Percentiles rank a stretch among this genome's conserved stretches.
Conservation (phyloP, 2,329 filamentous ascomycete genomes). For the Onygenales sp. region DNA sequence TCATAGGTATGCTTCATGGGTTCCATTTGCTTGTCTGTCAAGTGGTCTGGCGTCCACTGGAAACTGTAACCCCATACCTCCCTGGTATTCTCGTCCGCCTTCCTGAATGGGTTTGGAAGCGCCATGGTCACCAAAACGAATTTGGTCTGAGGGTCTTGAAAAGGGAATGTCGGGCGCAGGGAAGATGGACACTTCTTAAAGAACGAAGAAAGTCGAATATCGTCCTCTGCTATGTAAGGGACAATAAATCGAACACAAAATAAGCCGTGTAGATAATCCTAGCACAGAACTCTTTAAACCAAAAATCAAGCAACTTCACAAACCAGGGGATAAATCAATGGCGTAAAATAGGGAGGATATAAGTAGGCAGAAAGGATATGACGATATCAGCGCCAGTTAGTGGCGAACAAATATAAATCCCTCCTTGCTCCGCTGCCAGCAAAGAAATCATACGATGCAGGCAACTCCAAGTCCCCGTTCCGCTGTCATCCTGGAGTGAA, state of each 20-base stretch:
- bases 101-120: constrained; percentile 21
- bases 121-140: constrained; percentile 11
- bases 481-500: background rate
- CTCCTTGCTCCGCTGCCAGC: background rate
- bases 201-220: too few species aligned
- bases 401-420: background rate
- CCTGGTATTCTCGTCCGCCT: constrained; percentile 16
- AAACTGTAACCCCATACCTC: constrained; percentile 57
- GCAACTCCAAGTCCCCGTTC: background rate
- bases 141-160: too few species aligned
- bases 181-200: too few species aligned
- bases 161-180: too few species aligned
- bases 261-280: too few species aligned
- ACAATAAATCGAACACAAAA: too few species aligned
- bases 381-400: background rate
- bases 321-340: too few species aligned
- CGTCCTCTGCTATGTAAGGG: too few species aligned
- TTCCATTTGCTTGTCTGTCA: constrained; percentile 48
- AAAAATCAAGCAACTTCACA: too few species aligned
- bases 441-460: background rate
- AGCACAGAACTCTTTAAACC: too few species aligned
- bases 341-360: background rate
- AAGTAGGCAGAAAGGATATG: background rate
- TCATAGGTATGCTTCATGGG: constrained; percentile 60
- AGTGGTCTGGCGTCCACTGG: constrained; percentile 57